Evolutionary conservation across 345 rosid species (phyloP).

Genomic region (Nasturtium officinale): DNA sequence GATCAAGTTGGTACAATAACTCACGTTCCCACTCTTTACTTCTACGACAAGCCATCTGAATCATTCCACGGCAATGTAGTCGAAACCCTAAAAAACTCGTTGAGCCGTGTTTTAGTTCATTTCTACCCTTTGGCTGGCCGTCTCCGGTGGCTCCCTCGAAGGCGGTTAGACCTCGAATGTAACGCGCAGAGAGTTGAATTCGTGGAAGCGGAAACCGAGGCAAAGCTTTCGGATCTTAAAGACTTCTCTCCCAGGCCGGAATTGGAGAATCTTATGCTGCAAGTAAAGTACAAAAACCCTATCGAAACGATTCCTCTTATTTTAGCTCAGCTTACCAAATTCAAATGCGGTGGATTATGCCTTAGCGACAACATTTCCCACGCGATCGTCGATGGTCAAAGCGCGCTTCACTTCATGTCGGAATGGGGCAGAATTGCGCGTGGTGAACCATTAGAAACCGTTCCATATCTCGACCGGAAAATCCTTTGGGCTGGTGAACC

Average conservation of each 20-base stretch:
- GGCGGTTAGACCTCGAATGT: slow-evolving; percentile 58
- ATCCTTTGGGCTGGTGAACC: slow-evolving; percentile 49
- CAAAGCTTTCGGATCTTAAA: slow-evolving; percentile 43
- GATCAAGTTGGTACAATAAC: slow-evolving; percentile 61
- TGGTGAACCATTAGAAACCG: slow-evolving; percentile 37
- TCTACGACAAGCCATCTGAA: slow-evolving; percentile 46
- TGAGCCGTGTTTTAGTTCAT: slow-evolving; percentile 46
- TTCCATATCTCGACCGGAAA: slow-evolving; percentile 51
- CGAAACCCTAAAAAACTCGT: slow-evolving; percentile 45
- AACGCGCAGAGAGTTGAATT: slow-evolving; percentile 48
- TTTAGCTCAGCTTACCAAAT: slow-evolving; percentile 56
- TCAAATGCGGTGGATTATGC: slow-evolving; percentile 58
- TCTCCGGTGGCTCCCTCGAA: slow-evolving; percentile 49
- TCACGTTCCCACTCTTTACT: slow-evolving; percentile 66
- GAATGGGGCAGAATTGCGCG: slow-evolving; percentile 64
- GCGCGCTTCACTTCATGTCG: slow-evolving; percentile 54
- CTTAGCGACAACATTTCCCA: slow-evolving; percentile 56
- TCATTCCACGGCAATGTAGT: slow-evolving; percentile 40
- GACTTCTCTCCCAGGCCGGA: slow-evolving; percentile 46
- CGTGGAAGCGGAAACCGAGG: slow-evolving; percentile 51
- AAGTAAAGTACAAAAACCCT: slow-evolving; percentile 51
- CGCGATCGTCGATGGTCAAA: slow-evolving; percentile 58
- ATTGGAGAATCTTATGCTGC: slow-evolving; percentile 47
- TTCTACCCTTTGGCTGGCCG: slow-evolving; percentile 74
- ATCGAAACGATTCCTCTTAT: slow-evolving; percentile 52